phyloP scores from a whole-genome alignment of 495 filamentous ascomycete genomes.

The Xylaria castorea region DNA sequence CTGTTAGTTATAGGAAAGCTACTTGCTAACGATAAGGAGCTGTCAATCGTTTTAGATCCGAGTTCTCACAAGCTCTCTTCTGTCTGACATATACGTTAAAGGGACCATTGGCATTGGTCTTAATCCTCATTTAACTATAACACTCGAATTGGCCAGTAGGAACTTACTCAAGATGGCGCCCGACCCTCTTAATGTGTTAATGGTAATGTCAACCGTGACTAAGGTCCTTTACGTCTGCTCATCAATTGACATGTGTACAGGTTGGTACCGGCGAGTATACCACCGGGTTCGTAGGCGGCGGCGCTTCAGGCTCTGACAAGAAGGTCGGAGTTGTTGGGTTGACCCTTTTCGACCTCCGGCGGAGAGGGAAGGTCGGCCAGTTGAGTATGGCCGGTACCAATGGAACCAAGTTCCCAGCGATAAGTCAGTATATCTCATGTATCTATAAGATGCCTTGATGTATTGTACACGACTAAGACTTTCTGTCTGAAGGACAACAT shows the following conservation, averaged over 20 bases:
- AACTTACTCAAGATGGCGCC: conserved; percentile 59
- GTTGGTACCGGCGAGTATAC: conserved; percentile 96
- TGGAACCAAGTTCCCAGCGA: conserved; percentile 87
- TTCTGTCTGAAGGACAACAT: conserved; percentile 68
- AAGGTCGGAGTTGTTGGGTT: conserved; percentile 92
- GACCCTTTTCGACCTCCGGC: conserved; percentile 86
- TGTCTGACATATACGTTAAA: neutral
- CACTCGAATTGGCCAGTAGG: neutral
- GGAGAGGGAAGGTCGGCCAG: conserved; percentile 84
- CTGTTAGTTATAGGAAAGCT: conserved; percentile 13
- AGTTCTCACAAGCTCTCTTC: neutral
- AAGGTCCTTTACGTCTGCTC: conserved; percentile 22
- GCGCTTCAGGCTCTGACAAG: conserved; percentile 83
- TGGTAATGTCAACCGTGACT: conserved; percentile 61
- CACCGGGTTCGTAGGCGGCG: conserved; percentile 83
- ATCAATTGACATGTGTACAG: conserved; percentile 47
- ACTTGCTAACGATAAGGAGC: conserved; percentile 5
- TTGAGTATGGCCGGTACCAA: conserved; percentile 90
- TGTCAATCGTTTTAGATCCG: neutral
- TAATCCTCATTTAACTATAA: neutral
- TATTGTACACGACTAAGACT: neutral
- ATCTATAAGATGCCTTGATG: neutral
- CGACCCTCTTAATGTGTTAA: conserved; percentile 78
- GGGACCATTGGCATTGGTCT: neutral
- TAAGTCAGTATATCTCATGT: conserved; percentile 63